These are phyloP conservation scores for Pilaira anomala DNA, from an alignment of 192 early-diverging fungal species.

Conservation along the genomic window DNA sequence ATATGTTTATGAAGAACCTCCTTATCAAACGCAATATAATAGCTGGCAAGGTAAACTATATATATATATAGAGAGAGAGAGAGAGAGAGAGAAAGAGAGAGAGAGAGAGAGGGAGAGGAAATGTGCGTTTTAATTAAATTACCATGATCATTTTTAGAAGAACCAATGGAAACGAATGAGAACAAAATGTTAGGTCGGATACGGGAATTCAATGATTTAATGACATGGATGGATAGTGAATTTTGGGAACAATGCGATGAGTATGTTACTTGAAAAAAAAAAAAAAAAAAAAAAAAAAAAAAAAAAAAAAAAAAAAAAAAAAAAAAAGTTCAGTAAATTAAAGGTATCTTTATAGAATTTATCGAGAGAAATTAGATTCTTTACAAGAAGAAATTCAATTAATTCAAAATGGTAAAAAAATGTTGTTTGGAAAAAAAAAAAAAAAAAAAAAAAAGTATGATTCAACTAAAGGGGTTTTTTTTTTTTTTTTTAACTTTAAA, in stretches of 20 bases:
- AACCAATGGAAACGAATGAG: conserved; percentile 17
- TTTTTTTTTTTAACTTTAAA: no score
- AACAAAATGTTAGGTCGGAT: conserved; percentile 19
- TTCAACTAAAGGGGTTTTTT: neutral
- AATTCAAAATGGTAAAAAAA: conserved; percentile 34
- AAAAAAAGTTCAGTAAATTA: no score
- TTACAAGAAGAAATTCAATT: conserved; percentile 34
- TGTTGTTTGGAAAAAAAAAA: no score
- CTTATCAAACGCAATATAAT: neutral
- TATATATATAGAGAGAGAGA: no score
- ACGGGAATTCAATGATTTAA: conserved; percentile 34
- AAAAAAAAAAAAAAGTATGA: neutral
- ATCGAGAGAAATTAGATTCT: conserved; percentile 28
- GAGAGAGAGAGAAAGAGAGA: no score
- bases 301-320: no score
- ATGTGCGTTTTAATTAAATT: no score
- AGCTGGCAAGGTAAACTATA: conserved; percentile 18
- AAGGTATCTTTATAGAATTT: no score
- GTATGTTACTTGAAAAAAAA: conserved; percentile 17
- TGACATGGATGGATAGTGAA: conserved; percentile 32
- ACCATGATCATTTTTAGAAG: conserved; percentile 5
- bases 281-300: no score
- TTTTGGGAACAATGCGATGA: conserved; percentile 31
- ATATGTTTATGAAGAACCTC: neutral
- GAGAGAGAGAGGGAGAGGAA: no score